A percentile compares a stretch with the other conserved stretches of the same genome.
phyloP scores from a whole-genome alignment of 148 eudicot genomes.

The Dysphania ambrosioides region DNA sequence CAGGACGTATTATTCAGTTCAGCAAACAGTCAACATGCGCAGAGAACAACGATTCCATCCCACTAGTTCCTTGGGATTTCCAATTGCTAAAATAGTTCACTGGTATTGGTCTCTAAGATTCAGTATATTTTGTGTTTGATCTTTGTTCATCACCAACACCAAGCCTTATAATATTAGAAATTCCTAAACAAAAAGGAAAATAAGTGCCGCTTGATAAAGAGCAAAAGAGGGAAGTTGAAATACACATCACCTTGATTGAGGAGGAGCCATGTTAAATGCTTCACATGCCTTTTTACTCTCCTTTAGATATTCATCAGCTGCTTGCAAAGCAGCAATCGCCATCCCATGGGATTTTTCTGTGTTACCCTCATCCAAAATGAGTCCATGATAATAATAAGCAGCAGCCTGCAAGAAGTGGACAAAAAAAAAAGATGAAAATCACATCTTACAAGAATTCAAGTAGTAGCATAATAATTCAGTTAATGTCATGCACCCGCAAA shows the following conservation, averaged over 20 bases:
- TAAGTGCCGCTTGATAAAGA: neutral
- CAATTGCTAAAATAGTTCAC: neutral
- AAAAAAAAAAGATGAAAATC: conserved; percentile 1
- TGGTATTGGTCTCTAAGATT: neutral
- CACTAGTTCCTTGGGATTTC: neutral
- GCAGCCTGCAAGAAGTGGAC: conserved; percentile 55
- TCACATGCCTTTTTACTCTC: conserved; percentile 87
- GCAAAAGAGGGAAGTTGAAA: neutral
- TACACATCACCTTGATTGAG: conserved; percentile 67
- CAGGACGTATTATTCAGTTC: neutral
- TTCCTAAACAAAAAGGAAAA: neutral
- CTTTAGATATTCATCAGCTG: conserved; percentile 91
- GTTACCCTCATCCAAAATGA: conserved; percentile 96
- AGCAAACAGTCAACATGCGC: neutral
- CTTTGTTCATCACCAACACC: neutral
- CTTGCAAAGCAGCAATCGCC: conserved; percentile 97
- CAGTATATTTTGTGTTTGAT: neutral
- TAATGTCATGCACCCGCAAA: neutral
- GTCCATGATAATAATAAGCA: conserved; percentile 96
- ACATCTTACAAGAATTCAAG: neutral
- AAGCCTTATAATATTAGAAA: neutral
- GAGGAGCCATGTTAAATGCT: conserved; percentile 67
- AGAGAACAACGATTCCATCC: neutral
- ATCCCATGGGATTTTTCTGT: conserved; percentile 95
- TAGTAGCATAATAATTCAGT: neutral